Evolutionary conservation across 306 rosid genomes (phyloP).

Genomic region (Sechiopsis laciniata): DNA sequence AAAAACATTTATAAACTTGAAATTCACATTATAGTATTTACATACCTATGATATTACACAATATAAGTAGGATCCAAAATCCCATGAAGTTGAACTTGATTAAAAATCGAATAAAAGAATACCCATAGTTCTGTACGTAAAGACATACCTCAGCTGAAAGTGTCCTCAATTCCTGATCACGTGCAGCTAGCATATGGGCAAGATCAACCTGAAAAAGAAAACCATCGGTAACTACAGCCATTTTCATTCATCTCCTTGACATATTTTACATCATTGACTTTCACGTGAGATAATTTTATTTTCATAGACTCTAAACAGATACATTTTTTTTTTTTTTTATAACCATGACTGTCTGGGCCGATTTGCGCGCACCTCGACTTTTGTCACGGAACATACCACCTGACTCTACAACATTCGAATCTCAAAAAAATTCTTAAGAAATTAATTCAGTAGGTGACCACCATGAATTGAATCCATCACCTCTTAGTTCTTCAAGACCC

Average conservation of each 20-base stretch:
- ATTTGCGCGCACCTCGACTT: too few relatives aligned
- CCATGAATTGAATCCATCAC: too few relatives aligned
- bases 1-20: background rate
- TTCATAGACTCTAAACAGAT: too few relatives aligned
- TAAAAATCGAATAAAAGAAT: background rate
- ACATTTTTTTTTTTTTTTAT: too few relatives aligned
- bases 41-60: background rate
- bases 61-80: background rate
- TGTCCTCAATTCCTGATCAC: slow-evolving; percentile 94
- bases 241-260: slow-evolving; percentile 11
- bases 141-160: slow-evolving; percentile 84
- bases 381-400: too few relatives aligned
- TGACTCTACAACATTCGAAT: too few relatives aligned
- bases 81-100: background rate
- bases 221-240: slow-evolving; percentile 16
- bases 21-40: background rate
- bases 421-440: too few relatives aligned
- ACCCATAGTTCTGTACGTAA: slow-evolving; percentile 17
- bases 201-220: slow-evolving; percentile 88
- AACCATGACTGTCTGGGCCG: too few relatives aligned
- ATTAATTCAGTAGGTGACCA: too few relatives aligned
- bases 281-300: too few relatives aligned
- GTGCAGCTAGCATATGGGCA: slow-evolving; percentile 90
- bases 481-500: too few relatives aligned
- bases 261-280: too few relatives aligned